Evolutionary conservation across 768 basidiomycete species (phyloP).

Genomic region (Boletus vermiculosoides): DNA sequence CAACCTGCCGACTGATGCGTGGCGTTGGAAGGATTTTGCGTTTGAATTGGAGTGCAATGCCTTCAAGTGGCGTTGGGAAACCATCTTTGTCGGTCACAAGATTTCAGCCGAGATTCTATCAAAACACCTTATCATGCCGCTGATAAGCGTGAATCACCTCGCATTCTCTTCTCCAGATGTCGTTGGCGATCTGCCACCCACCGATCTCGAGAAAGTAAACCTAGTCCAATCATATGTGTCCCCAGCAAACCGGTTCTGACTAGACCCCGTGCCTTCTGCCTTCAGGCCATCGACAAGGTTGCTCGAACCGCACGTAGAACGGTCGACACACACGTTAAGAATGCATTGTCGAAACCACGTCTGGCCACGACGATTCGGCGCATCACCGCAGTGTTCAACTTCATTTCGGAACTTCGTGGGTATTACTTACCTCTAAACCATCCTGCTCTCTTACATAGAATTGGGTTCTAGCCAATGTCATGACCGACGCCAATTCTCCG

Average conservation of each 20-base stretch:
- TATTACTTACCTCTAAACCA: slow-evolving; percentile 17
- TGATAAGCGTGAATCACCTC: slow-evolving; percentile 69
- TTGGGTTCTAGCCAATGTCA: slow-evolving; percentile 47
- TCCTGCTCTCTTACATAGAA: slow-evolving; percentile 13
- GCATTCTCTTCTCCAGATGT: slow-evolving; percentile 62
- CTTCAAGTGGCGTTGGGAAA: slow-evolving; percentile 83
- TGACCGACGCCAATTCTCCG: slow-evolving; percentile 45
- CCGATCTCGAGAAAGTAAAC: slow-evolving; percentile 65
- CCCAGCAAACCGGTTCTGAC: slow-evolving; percentile 7
- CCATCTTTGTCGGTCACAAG: slow-evolving; percentile 60
- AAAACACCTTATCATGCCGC: slow-evolving; percentile 72
- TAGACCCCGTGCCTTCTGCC: background rate
- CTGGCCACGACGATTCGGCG: slow-evolving; percentile 65
- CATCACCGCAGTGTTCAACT: slow-evolving; percentile 71
- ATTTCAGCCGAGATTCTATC: slow-evolving; percentile 71
- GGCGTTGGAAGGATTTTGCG: slow-evolving; percentile 56
- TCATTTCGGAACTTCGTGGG: slow-evolving; percentile 64
- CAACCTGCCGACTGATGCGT: slow-evolving; percentile 14
- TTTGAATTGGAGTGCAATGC: slow-evolving; percentile 55
- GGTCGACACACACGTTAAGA: slow-evolving; percentile 68
- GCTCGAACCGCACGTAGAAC: slow-evolving; percentile 68
- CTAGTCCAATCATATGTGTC: background rate
- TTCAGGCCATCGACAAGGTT: slow-evolving; percentile 65
- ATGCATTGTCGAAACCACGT: slow-evolving; percentile 67
- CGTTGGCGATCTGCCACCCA: slow-evolving; percentile 52